These are phyloP conservation scores for Exophiala spinifera DNA, from an alignment of 2,329 filamentous ascomycete genomes.

Conservation along the genomic window DNA sequence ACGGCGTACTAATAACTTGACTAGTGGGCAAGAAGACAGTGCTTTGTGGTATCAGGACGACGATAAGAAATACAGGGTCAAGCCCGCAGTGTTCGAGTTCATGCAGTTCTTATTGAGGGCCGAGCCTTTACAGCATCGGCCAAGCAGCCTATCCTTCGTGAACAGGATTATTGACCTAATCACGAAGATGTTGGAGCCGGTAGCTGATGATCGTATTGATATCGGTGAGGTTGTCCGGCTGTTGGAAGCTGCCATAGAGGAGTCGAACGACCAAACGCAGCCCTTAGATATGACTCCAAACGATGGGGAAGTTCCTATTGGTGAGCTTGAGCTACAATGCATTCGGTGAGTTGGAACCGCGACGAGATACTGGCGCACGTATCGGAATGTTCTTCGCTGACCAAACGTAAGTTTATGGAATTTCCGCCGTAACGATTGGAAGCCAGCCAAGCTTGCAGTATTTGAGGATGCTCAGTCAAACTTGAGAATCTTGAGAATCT, in stretches of 20 bases:
- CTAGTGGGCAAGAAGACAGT: neutral
- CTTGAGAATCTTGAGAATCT: neutral
- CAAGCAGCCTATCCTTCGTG: neutral
- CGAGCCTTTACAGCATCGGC: neutral
- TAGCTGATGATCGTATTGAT: neutral
- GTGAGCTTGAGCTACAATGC: neutral
- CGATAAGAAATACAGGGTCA: neutral
- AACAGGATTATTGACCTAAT: neutral
- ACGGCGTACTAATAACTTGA: neutral
- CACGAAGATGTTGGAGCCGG: neutral
- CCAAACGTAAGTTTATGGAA: neutral
- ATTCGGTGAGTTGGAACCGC: neutral
- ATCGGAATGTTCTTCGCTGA: neutral
- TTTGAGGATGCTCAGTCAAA: neutral
- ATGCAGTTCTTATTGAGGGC: neutral
- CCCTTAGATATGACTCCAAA: neutral
- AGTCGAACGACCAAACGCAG: neutral
- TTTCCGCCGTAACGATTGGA: neutral
- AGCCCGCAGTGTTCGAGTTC: neutral
- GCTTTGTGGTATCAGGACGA: neutral
- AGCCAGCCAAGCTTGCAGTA: neutral
- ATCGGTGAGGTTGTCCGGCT: neutral
- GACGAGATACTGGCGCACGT: neutral
- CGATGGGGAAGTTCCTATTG: neutral
- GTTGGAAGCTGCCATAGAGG: neutral